Evolutionary conservation across 306 rosid genomes (phyloP), one percentile per base, ranked within the genome.

Genomic region (Prunus mume): DNA sequence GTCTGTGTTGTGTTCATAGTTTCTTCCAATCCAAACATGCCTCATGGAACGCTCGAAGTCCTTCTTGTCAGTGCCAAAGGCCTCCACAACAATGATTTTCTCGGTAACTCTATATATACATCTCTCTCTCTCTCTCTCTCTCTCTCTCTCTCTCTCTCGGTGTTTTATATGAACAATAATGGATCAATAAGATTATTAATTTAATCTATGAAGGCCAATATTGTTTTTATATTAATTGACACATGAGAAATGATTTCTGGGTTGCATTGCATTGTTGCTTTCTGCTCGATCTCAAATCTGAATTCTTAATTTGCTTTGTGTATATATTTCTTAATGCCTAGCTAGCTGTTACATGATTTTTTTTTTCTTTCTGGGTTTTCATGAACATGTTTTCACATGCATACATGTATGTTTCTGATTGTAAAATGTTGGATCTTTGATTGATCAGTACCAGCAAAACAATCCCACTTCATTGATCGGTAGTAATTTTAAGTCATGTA

Each of bases 31-130:
- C 64, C 68, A 7, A 77, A 81, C 61, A 93, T 93, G 98, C 87
- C 94, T 76, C 82, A 72, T 22, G 98, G 95, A 80, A 85, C 81
- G 74, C 94, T 93, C 43, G 90, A 91, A 85, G 89, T 93, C 82
- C 81, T 87, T 75, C 95, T 93, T 27, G 85, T 86, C 52, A 52
- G 75, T 60, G 98, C 95, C 57, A 91, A 88, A 73, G 89, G 91
- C 18, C 91, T 93, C 34, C 91, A 89, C 49, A 82, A 91, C 85
- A 81, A 91, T 8, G 96, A 93, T 73, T 77, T 11, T 78, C 83
- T 93, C 50, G 30, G 96, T 93, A 83, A 72, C 86, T 69, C 22
- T 28, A 6, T 51, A 38, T 38, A 6, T 38, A 38, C 43, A 38
- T 38, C 9, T 38, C 9, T 38, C 9, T 34, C 1, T 34, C 1